Evolutionary conservation across 176 grass and related monocot species (phyloP).

Genomic region (Aegilops sharonensis): DNA sequence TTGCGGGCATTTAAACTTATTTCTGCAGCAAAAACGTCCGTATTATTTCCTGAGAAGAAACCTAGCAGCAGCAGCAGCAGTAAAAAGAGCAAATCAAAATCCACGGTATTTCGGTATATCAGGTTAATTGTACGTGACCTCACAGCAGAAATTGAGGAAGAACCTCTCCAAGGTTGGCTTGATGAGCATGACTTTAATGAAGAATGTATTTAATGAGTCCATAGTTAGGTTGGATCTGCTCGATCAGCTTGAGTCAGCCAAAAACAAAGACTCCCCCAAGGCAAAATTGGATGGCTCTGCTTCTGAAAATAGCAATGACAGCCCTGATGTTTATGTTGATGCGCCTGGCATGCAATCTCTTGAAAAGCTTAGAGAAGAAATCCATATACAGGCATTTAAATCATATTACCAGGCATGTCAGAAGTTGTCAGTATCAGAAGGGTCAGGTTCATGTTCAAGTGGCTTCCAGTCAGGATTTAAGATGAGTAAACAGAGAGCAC

Average conservation of each 20-base stretch:
- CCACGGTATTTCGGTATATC: constrained; percentile 62
- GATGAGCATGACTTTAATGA: constrained; percentile 91
- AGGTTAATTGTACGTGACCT: constrained; percentile 73
- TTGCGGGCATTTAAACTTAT: constrained; percentile 76
- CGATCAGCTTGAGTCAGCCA: constrained; percentile 49
- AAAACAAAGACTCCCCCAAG: constrained; percentile 43
- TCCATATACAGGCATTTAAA: constrained; percentile 65
- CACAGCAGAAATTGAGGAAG: constrained; percentile 92
- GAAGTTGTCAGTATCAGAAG: constrained; percentile 70
- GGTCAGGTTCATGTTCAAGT: constrained; percentile 72
- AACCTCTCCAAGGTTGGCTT: constrained; percentile 96
- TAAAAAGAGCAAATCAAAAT: constrained; percentile 72
- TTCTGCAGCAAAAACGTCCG: constrained; percentile 67
- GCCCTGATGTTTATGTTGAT: constrained; percentile 50
- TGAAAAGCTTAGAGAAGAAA: constrained; percentile 72
- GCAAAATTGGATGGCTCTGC: constrained; percentile 37
- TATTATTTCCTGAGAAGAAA: constrained; percentile 83
- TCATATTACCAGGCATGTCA: constrained; percentile 86
- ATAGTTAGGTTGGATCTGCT: constrained; percentile 66
- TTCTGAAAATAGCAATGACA: constrained; percentile 49
- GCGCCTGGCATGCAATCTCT: constrained; percentile 33
- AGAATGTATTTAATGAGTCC: constrained; percentile 64
- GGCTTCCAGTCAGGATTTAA: constrained; percentile 97
- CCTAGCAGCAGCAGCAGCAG: constrained; percentile 38
- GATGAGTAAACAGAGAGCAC: constrained; percentile 67